Percentiles rank a stretch among this genome's conserved stretches.
Conservation (phyloP, 257 asterid species). For the Scutellaria barbata region DNA sequence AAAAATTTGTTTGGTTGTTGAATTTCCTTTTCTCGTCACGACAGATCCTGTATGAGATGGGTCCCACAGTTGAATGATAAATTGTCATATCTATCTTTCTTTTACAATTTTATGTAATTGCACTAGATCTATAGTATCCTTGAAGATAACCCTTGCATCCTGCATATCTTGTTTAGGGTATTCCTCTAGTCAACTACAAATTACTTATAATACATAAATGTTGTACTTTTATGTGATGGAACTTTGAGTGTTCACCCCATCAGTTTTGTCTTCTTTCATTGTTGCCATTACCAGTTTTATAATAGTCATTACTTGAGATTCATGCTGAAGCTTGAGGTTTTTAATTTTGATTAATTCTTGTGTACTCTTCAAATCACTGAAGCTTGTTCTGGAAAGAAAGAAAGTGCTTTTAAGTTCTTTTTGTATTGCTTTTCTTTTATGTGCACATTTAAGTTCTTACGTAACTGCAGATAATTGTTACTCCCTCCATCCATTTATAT, state of each 20-base stretch:
- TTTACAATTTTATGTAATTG: conserved; percentile 4
- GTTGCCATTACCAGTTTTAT: not conserved
- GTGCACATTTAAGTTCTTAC: not conserved
- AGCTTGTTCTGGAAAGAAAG: not conserved
- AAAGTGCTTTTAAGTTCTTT: not conserved
- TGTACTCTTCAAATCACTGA: not conserved
- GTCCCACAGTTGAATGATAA: conserved; percentile 18
- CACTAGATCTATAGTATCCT: conserved; percentile 4
- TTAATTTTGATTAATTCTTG: conserved; percentile 12
- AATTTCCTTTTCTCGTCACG: conserved; percentile 1
- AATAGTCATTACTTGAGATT: conserved; percentile 16
- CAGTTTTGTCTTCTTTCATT: not conserved
- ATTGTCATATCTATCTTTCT: conserved; percentile 15
- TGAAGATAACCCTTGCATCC: not conserved
- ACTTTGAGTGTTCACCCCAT: conserved; percentile 14
- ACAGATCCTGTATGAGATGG: conserved; percentile 17
- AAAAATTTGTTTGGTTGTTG: conserved; percentile 26
- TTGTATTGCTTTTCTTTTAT: conserved; percentile 1
- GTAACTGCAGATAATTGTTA: not conserved
- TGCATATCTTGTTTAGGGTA: not conserved
- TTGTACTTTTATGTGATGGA: conserved; percentile 8
- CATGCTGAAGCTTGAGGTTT: not conserved
- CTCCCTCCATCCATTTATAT: too few relatives aligned
- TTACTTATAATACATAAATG: not conserved
- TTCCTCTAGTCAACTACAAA: conserved; percentile 20